Base-by-base conservation (phyloP, 23 red algal species). In the Gracilaria domingensis region DNA sequence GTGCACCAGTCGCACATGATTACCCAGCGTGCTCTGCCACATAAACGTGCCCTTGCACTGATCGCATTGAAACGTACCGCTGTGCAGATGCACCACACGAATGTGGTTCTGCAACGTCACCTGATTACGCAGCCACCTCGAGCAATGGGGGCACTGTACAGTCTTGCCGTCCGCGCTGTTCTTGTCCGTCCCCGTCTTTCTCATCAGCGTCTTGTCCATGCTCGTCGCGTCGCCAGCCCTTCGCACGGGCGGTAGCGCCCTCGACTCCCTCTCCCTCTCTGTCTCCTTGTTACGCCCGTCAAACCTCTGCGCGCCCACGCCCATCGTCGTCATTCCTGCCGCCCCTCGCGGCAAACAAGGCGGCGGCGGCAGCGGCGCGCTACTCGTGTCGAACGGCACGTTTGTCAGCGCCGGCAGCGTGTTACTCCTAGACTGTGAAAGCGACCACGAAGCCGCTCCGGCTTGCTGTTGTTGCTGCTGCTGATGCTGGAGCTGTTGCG, bases 21-120 rank as follows among this genome's bases (percentile, higher is more conserved):
- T 91, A 17, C 75, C 76, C 20, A 91, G 75, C 87, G 87, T 91
- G 30, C 59, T 70, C 61, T 66, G 73, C 87, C 87, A 91, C 87
- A 91, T 81, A 45, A 91, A 91, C 26, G 87, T 81, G 6, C 51
- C 26, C 53, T 57, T 51, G 45, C 87, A 91, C 50, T 91, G 73
- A 4, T 8, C 30, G 39, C 87, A 91, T 21, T 61, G 87, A 45
- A 80, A 91, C 53, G 72, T 67, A 3, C 87, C 87, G 61, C 58
- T 74, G 48, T 81, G 73, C 26, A 80, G 51, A n/a, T 91, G 87
- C 39, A 91, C 87, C 55, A 91, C 87, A 32, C 87, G 62, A 21
- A 91, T 73, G 69, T 91, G 87, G 55, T 91, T 91, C 87, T 91
- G 87, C 54, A 91, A 50, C 51, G 87, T 91, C 33, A 91, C 87